Evolutionary conservation across 495 filamentous ascomycete genomes (phyloP), one percentile per base, ranked within the genome.

Genomic region (Aspergillus ellipticus): DNA sequence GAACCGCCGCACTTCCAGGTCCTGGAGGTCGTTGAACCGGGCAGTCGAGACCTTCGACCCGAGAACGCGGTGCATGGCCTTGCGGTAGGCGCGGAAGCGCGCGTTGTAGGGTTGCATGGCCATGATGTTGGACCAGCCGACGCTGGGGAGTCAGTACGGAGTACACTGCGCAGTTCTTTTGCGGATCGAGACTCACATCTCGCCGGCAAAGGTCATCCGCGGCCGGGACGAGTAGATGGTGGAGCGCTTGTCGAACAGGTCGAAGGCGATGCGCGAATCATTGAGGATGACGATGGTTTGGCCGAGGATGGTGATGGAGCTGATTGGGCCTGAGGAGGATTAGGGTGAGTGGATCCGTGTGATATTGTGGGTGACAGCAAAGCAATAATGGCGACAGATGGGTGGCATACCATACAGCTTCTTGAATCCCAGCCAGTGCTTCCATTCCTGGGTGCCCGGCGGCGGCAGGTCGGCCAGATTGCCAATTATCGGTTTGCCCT

Each of bases 341-440:
- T n/a, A n/a, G n/a, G n/a, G n/a, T n/a, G n/a, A n/a, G n/a, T n/a
- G n/a, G n/a, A n/a, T n/a, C n/a, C n/a, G n/a, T n/a, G n/a, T n/a
- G n/a, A n/a, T n/a, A n/a, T n/a, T n/a, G n/a, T n/a, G n/a, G n/a
- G n/a, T n/a, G n/a, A n/a, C n/a, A n/a, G n/a, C n/a, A n/a, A n/a
- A n/a, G n/a, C n/a, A n/a, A n/a, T n/a, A n/a, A n/a, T n/a, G n/a
- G n/a, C n/a, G n/a, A n/a, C n/a, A n/a, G n/a, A n/a, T n/a, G n/a
- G n/a, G 45, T 15, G 39, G 7, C 24, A 31, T 61, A 69, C 66
- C 78, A 60, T 82, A 82, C 9, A 64, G 46, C 24, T 77, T 69
- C 49, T 81, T 82, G 54, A 79, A 74, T 42, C 75, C 67, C 0
- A 75, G 24, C 79, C 79, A 82, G 52, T 82, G 74, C 19, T 67